A percentile compares a stretch with the other conserved stretches of the same genome.
Evolutionary conservation across 352 stramenopile species (phyloP).

Genomic region (Phytophthora pistaciae): DNA sequence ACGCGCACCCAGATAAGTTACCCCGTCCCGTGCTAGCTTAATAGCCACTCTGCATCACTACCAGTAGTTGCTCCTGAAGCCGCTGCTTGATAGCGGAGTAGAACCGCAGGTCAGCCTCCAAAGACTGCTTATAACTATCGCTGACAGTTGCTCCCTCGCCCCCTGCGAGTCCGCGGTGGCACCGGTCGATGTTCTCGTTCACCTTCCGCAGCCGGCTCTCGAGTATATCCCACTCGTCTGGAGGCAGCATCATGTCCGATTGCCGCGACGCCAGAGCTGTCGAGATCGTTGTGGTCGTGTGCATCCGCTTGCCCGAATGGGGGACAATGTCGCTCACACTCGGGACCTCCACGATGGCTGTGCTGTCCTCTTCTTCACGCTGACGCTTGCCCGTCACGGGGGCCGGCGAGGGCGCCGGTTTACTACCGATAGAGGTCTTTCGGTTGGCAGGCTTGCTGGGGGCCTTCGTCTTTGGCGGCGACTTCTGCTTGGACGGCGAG

Average conservation of each 20-base stretch:
- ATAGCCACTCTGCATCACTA: conserved; percentile 75
- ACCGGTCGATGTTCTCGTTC: conserved; percentile 77
- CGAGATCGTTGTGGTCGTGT: conserved; percentile 51
- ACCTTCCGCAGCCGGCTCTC: conserved; percentile 70
- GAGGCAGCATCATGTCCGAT: conserved; percentile 54
- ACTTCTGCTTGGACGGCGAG: conserved; percentile 12
- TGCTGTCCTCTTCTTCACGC: conserved; percentile 38
- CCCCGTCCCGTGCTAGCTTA: conserved; percentile 27
- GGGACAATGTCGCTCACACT: conserved; percentile 52
- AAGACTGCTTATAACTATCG: conserved; percentile 62
- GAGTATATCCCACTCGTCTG: conserved; percentile 74
- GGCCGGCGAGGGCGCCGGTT: neutral
- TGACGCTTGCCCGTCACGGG: conserved; percentile 39
- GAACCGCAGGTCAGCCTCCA: conserved; percentile 74
- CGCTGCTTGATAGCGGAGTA: conserved; percentile 81
- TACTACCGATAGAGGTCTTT: conserved; percentile 8
- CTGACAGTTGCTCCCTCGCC: conserved; percentile 50
- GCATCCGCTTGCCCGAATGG: conserved; percentile 54
- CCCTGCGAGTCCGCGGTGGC: conserved; percentile 57
- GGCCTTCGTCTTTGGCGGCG: conserved; percentile 11
- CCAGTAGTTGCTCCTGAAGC: conserved; percentile 74
- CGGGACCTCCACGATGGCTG: conserved; percentile 56
- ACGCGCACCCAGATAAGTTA: conserved; percentile 30
- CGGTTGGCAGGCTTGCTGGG: conserved; percentile 5
- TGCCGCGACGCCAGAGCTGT: conserved; percentile 51